Base-by-base conservation (phyloP, 1,284 basidiomycete species). In the Pseudozyma pruni region DNA sequence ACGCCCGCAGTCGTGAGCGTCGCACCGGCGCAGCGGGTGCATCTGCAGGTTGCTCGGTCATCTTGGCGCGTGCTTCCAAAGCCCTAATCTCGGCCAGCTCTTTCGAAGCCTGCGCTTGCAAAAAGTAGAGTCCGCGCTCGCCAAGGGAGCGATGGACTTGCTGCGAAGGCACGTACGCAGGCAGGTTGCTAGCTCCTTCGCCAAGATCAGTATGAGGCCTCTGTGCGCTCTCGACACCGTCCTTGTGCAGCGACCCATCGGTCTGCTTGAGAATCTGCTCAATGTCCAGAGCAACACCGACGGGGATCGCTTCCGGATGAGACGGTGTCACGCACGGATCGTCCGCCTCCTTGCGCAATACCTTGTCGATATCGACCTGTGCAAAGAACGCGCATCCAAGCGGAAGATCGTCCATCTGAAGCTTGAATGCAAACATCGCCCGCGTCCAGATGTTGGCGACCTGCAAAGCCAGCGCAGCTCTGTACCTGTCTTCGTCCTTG, bases 381-480 rank as follows among this genome's bases (percentile, higher is more conserved):
- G 94, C 96, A 85, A 99, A 98, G 85, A 97, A 98, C 0, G 94
- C 93, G 13, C 83, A 84, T 41, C 81, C 90, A 80, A 96, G 92
- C 0, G 95, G 96, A 16, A 98, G 86, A 81, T 98, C 92, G 79
- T 94, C 92, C 89, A 98, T 93, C 13, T 95, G 93, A 19, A 98
- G 86, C 81, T 89, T 92, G 84, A 89, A 94, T 3, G 94, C 91
- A 83, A 98, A 98, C 82, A 96, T 83, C 51, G 90, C 89, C 13
- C 95, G 87, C 4, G 94, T 98, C 95, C 95, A 98, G 4, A 97
- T 84, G 82, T 98, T 98, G 35, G 93, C 92, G 47, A 98, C 89
- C 84, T 98, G 95, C 40, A 99, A 83, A 0, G 96, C 96, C n/a
- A 98, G 86, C 3, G 93, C 91, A 0, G 90, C 89, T 14, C 94